These are phyloP conservation scores for Coniella vitis DNA, from an alignment of 2,329 filamentous ascomycete genomes.

Conservation along the genomic window DNA sequence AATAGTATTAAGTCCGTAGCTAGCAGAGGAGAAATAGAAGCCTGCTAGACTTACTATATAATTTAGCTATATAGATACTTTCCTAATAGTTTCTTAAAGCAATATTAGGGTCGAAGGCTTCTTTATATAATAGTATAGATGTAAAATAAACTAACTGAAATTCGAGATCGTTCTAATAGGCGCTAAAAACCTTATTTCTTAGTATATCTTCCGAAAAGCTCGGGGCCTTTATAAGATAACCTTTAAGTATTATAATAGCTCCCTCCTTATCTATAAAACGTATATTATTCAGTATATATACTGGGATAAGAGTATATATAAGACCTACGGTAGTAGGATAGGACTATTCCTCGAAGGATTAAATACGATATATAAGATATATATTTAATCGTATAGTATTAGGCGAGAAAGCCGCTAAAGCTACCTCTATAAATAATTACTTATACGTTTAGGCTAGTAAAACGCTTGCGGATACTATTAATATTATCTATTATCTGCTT, in stretches of 20 bases:
- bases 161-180: slow-evolving; percentile 30
- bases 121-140: slow-evolving; percentile 30
- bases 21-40: background rate
- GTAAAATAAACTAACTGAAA: slow-evolving; percentile 32
- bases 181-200: slow-evolving; percentile 30
- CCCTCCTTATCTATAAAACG: slow-evolving; percentile 26
- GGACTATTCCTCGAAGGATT: slow-evolving; percentile 30
- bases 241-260: slow-evolving; percentile 26
- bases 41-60: slow-evolving; percentile 32
- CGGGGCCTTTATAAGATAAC: slow-evolving; percentile 27
- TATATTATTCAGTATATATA: background rate
- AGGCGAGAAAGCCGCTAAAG: slow-evolving; percentile 33
- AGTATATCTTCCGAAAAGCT: slow-evolving; percentile 31
- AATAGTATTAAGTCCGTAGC: background rate
- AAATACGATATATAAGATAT: slow-evolving; percentile 25
- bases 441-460: slow-evolving; percentile 20
- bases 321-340: slow-evolving; percentile 28
- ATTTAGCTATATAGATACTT: slow-evolving; percentile 28
- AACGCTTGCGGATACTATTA: slow-evolving; percentile 26
- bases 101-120: slow-evolving; percentile 27
- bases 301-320: background rate
- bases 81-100: slow-evolving; percentile 24
- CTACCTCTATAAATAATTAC: slow-evolving; percentile 31
- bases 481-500: slow-evolving; percentile 32
- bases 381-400: slow-evolving; percentile 33